Conservation (phyloP, 2,329 filamentous ascomycete genomes). For the Diaporthe batatas region DNA sequence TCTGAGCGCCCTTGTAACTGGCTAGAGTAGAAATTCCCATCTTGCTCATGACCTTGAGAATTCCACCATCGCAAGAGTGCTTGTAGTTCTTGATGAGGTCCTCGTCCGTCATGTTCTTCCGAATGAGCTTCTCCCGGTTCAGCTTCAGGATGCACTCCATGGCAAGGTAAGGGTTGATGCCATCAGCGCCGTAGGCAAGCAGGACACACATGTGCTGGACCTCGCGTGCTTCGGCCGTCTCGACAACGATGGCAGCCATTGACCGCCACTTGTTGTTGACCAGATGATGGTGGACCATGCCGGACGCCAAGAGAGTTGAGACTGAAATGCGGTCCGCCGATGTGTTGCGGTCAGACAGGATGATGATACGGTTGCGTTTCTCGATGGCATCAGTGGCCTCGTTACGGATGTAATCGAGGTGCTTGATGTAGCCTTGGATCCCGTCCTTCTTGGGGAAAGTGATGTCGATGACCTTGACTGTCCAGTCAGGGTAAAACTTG, state of each 20-base stretch:
- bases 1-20: conserved; percentile 97
- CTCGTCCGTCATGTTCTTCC: conserved; percentile 87
- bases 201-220: conserved; percentile 99
- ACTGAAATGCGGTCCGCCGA: conserved; percentile 86
- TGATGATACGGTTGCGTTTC: conserved; percentile 84
- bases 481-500: conserved; percentile 81
- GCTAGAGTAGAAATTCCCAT: conserved; percentile 98
- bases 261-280: conserved; percentile 97
- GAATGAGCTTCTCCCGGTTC: conserved; percentile 91
- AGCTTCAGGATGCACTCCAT: conserved; percentile 98
- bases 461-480: conserved; percentile 89
- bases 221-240: conserved; percentile 95
- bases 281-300: conserved; percentile 95
- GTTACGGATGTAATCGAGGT: conserved; percentile 89
- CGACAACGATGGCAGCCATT: conserved; percentile 85
- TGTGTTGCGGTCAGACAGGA: conserved; percentile 90
- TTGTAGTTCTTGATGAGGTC: conserved; percentile 95
- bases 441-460: conserved; percentile 92
- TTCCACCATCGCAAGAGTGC: conserved; percentile 94
- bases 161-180: conserved; percentile 92
- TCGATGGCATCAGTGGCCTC: conserved; percentile 87
- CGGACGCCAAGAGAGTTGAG: conserved; percentile 87
- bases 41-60: conserved; percentile 99
- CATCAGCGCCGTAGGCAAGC: conserved; percentile 94
- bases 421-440: conserved; percentile 84